Evolutionary conservation across 2,329 filamentous ascomycete genomes (phyloP), one percentile per base, ranked within the genome.

Genomic region (Exophiala mesophila): DNA sequence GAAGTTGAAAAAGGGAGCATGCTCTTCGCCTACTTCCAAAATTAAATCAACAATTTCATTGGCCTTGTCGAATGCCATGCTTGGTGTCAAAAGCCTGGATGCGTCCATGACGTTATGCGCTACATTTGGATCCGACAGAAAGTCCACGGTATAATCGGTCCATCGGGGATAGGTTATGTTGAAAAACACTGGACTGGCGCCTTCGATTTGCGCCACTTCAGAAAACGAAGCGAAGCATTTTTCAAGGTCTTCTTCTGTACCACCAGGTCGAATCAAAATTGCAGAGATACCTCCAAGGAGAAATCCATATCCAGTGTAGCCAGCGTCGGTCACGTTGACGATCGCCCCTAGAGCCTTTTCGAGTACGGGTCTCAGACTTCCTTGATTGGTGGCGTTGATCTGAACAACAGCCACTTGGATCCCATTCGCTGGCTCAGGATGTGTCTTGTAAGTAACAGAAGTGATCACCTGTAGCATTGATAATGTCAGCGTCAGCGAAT

Each of bases 61-160:
- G 2, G 56, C 50, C 28, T 55, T 45, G n/a, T 56, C 45, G 10
- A 47, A 20, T 8, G 60, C 39, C 8, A 57, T 52, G 7, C 58
- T 44, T 8, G 52, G 39, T 8, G 57, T 57, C 16, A 62, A 37
- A 4, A 62, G 45, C n/a, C 59, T 48, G 7, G 56, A 57, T 5
- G 52, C 49, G 45, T 62, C 59, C 28, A 59, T 57, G 18, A 58
- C 52, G 36, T 62, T 61, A 19, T 57, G 58, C 16, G 59, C 59
- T 19, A 62, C 59, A 37, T 61, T 59, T 9, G 55, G 59, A 41
- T 62, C 59, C 19, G 39, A 46, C 3, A 62, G 47, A 41, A 58
- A 61, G 5, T 35, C 28, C 13, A 55, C 44, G 18, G 43, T 36
- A 40, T 60, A 61, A 9, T 54, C 55, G n/a, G 55, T 53, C 56